phyloP scores from a whole-genome alignment of 345 rosid genomes.

The Populus euphratica region DNA sequence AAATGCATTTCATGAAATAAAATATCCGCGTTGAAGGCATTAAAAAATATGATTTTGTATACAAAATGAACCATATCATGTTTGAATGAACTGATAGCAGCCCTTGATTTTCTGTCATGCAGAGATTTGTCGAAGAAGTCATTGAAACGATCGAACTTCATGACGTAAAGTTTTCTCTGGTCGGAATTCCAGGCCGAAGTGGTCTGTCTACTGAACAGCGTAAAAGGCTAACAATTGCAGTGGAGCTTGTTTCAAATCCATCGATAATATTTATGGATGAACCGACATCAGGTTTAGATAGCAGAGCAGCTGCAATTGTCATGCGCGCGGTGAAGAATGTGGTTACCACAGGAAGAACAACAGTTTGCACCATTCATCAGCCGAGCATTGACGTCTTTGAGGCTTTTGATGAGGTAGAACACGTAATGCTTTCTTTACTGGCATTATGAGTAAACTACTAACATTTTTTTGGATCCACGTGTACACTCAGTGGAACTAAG shows the following conservation, averaged over 20 bases:
- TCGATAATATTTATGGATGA: constrained; percentile 55
- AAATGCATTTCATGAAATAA: too few relatives aligned
- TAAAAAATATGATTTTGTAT: too few relatives aligned
- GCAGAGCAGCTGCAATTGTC: constrained; percentile 53
- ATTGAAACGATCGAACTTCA: constrained; percentile 71
- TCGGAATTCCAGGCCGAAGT: constrained; percentile 51
- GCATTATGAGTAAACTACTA: too few relatives aligned
- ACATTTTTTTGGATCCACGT: too few relatives aligned
- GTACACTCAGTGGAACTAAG: too few relatives aligned
- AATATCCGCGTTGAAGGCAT: too few relatives aligned
- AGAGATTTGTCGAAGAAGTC: constrained; percentile 69
- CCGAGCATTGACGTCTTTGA: background rate
- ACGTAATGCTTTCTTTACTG: too few relatives aligned
- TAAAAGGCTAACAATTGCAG: constrained; percentile 59
- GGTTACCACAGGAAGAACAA: background rate
- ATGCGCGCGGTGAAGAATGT: constrained; percentile 46
- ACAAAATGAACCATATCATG: too few relatives aligned
- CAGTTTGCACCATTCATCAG: background rate
- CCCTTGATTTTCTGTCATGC: background rate
- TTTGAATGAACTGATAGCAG: too few relatives aligned
- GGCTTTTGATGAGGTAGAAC: background rate
- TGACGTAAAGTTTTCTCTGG: constrained; percentile 54
- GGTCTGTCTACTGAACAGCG: constrained; percentile 83
- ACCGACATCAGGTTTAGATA: constrained; percentile 50
- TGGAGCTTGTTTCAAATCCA: constrained; percentile 50